Percentiles rank a stretch among this genome's conserved stretches.
These are phyloP conservation scores for Phytophthora brassicae DNA, from an alignment of 352 stramenopile genomes.

Conservation along the genomic window DNA sequence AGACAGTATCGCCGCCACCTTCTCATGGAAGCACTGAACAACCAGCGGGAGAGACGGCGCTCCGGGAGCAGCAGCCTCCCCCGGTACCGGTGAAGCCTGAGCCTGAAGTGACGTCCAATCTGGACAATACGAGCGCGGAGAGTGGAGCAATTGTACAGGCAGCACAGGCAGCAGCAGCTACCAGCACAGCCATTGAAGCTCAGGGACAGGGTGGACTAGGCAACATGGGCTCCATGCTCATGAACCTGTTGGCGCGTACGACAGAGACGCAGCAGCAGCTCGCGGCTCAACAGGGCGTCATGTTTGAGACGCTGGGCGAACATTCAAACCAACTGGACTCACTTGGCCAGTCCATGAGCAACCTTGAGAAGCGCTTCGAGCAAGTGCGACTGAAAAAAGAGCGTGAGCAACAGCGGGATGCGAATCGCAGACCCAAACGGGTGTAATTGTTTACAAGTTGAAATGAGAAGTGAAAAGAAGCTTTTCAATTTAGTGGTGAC, in stretches of 20 bases:
- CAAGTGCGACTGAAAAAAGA: slow-evolving; percentile 76
- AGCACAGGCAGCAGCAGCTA: slow-evolving; percentile 29
- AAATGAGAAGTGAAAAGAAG: slow-evolving; percentile 21
- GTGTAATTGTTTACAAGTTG: slow-evolving; percentile 24
- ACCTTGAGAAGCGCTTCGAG: slow-evolving; percentile 77
- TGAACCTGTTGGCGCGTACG: slow-evolving; percentile 82
- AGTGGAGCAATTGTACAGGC: slow-evolving; percentile 50
- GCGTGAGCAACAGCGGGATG: slow-evolving; percentile 26
- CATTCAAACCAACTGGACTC: slow-evolving; percentile 82
- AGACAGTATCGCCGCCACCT: slow-evolving; percentile 29
- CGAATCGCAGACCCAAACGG: slow-evolving; percentile 28
- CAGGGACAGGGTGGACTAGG: slow-evolving; percentile 62
- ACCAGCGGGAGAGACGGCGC: slow-evolving; percentile 55
- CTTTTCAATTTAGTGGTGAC: slow-evolving; percentile 19
- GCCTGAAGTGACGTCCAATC: slow-evolving; percentile 12
- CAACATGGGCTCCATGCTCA: slow-evolving; percentile 89
- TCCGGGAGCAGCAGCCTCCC: slow-evolving; percentile 48
- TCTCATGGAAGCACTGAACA: slow-evolving; percentile 41
- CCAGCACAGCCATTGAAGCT: slow-evolving; percentile 69
- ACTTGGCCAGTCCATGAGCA: slow-evolving; percentile 72
- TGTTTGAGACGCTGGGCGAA: slow-evolving; percentile 86
- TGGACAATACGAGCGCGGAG: slow-evolving; percentile 24
- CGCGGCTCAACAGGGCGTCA: slow-evolving; percentile 80
- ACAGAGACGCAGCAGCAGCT: slow-evolving; percentile 88
- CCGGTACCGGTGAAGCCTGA: slow-evolving; percentile 39